Conservation (phyloP, 345 rosid genomes). For the Populus simonii region DNA sequence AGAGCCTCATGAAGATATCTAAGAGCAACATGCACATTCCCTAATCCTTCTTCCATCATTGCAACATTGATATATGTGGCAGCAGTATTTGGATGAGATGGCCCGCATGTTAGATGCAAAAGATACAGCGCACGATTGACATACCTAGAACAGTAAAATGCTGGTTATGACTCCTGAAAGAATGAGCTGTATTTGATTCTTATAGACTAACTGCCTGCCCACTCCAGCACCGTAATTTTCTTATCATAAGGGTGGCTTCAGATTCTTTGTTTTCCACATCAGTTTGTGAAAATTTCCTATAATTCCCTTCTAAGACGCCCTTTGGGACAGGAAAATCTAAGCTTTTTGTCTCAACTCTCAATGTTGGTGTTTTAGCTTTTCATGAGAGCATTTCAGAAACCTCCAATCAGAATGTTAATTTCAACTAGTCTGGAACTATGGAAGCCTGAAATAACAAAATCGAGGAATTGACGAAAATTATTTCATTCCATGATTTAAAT, state of each 20-base stretch:
- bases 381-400: background rate
- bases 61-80: slow-evolving; percentile 39
- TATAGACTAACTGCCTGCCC: background rate
- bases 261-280: background rate
- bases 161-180: background rate
- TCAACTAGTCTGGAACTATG: background rate
- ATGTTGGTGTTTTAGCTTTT: background rate
- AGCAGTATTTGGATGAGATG: slow-evolving; percentile 40
- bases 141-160: slow-evolving; percentile 21
- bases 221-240: background rate
- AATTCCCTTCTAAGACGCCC: background rate
- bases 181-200: background rate
- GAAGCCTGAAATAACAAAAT: background rate
- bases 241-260: background rate
- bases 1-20: slow-evolving; percentile 40
- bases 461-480: background rate
- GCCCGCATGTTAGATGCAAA: slow-evolving; percentile 35
- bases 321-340: background rate
- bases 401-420: background rate
- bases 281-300: background rate
- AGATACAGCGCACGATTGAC: slow-evolving; percentile 37
- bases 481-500: background rate
- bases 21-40: slow-evolving; percentile 36
- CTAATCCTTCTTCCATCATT: slow-evolving; percentile 41
- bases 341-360: background rate